Conservation (phyloP, 2,329 filamentous ascomycete species). For the Diaporthe helianthi region DNA sequence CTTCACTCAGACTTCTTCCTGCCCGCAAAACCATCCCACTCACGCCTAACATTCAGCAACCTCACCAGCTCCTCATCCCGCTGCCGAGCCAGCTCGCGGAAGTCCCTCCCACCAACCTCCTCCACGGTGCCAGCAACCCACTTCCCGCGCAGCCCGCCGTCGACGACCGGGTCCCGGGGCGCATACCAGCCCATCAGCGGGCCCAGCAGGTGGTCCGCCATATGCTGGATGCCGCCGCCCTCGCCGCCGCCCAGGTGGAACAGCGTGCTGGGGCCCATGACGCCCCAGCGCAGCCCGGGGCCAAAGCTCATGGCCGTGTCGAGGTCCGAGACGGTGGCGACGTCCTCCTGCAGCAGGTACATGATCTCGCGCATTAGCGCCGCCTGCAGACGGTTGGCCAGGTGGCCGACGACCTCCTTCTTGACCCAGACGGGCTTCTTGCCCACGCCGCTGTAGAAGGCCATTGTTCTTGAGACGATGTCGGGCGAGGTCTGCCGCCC, state of each 20-base stretch:
- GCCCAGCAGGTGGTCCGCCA: conserved; percentile 37
- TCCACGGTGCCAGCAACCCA: conserved; percentile 35
- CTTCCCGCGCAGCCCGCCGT: conserved; percentile 36
- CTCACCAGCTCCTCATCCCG: conserved; percentile 37
- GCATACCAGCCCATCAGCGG: conserved; percentile 38
- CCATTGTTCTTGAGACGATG: conserved; percentile 41
- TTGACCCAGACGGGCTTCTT: conserved; percentile 49
- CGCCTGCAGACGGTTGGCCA: conserved; percentile 54
- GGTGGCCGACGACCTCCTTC: conserved; percentile 50
- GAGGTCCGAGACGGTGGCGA: conserved; percentile 34
- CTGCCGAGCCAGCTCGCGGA: conserved; percentile 35
- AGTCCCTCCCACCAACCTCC: conserved; percentile 32
- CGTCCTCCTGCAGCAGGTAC: conserved; percentile 36
- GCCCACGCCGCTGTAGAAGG: conserved; percentile 49
- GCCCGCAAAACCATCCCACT: conserved; percentile 35
- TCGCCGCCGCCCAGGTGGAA: conserved; percentile 37
- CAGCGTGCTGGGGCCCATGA: conserved; percentile 37
- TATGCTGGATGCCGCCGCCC: conserved; percentile 36
- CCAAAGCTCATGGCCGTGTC: conserved; percentile 36
- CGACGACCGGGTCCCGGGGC: conserved; percentile 35
- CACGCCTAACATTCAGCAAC: conserved; percentile 34
- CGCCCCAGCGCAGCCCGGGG: conserved; percentile 36
- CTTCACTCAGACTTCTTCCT: not conserved
- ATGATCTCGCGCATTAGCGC: conserved; percentile 45
- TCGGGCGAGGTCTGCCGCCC: conserved; percentile 41